These are phyloP conservation scores for Diversispora epigaea DNA, from an alignment of 192 early-diverging fungal species.

Conservation along the genomic window DNA sequence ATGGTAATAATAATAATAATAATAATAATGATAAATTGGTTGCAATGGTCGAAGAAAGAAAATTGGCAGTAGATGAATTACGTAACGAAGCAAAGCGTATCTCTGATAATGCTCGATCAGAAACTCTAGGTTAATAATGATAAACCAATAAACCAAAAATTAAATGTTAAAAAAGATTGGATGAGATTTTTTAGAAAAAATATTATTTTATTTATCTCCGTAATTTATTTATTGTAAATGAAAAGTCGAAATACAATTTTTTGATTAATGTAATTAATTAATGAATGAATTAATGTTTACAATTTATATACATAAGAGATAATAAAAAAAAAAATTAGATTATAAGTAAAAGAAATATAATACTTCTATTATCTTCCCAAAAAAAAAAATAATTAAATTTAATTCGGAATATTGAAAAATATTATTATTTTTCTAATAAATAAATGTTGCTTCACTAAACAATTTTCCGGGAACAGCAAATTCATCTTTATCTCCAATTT, in stretches of 20 bases:
- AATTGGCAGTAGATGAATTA: background rate
- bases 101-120: conserved; percentile 13
- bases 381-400: background rate
- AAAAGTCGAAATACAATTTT: no score
- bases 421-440: conserved; percentile 40
- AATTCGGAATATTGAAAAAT: background rate
- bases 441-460: conserved; percentile 84
- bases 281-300: no score
- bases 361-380: no score
- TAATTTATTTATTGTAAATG: no score
- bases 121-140: background rate
- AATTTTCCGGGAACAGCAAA: conserved; percentile 59
- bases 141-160: background rate
- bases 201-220: background rate
- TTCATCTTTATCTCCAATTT: conserved; percentile 69
- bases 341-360: no score
- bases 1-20: no score
- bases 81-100: background rate
- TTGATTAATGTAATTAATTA: no score
- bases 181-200: no score
- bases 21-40: background rate
- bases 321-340: no score
- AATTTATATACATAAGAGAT: no score
- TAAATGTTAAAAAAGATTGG: no score
- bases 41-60: background rate